Percentiles rank a stretch among this genome's conserved stretches.
Evolutionary conservation across 139 green algal species (phyloP).

Genomic region (Chlorella sorokiniana): DNA sequence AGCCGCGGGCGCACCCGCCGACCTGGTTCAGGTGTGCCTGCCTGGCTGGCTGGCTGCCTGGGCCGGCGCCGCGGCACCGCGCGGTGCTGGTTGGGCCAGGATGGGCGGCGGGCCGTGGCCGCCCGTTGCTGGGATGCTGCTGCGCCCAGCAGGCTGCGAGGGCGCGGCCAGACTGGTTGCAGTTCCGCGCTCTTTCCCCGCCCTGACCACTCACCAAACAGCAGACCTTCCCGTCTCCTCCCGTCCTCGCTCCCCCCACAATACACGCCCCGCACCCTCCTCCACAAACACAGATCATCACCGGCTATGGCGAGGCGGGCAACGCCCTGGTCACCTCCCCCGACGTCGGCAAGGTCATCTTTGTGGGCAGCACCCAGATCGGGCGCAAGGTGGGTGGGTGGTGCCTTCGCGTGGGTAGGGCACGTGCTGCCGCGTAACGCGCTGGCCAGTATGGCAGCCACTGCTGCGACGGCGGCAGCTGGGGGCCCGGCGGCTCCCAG

Average conservation of each 20-base stretch:
- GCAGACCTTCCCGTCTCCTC: not conserved
- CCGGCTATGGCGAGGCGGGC: constrained; percentile 88
- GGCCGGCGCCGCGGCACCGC: too few species aligned
- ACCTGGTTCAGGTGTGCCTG: constrained; percentile 87
- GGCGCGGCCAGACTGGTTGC: too few species aligned
- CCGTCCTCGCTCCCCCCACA: not conserved
- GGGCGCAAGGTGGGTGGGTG: constrained; percentile 26
- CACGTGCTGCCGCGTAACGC: not conserved
- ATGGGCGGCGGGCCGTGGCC: too few species aligned
- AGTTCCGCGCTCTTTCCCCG: too few species aligned
- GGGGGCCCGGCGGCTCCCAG: not conserved
- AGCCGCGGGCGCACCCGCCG: constrained; percentile 77
- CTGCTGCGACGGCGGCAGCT: not conserved
- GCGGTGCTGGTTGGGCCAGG: too few species aligned
- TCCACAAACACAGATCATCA: constrained; percentile 16
- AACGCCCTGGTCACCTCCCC: constrained; percentile 82
- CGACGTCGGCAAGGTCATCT: constrained; percentile 90
- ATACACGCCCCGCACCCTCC: not conserved
- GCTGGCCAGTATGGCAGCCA: not conserved
- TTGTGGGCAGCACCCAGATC: constrained; percentile 85
- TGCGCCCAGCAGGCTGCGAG: too few species aligned
- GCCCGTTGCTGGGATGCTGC: too few species aligned
- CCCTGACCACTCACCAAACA: too few species aligned
- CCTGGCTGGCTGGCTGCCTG: not conserved
- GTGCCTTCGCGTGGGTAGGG: not conserved